Evolutionary conservation across 371 early-diverging fungal species (phyloP).

Genomic region (Syncephalastrum racemosum): DNA sequence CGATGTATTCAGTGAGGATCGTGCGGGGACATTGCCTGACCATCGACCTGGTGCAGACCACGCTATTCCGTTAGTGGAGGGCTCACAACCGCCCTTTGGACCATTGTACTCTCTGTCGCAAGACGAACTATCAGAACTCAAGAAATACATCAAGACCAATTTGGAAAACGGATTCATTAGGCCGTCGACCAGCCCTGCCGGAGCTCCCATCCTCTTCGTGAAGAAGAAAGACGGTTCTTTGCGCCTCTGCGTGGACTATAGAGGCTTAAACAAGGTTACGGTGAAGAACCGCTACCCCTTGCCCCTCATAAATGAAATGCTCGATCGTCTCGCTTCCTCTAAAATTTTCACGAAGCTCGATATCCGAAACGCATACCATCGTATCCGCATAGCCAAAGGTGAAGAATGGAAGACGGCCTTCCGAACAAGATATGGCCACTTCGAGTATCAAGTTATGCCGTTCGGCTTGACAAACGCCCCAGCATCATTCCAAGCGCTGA

Average conservation of each 20-base stretch:
- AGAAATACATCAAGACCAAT: slow-evolving; percentile 25
- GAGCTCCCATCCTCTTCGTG: slow-evolving; percentile 52
- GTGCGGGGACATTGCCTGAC: slow-evolving; percentile 14
- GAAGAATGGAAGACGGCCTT: slow-evolving; percentile 30
- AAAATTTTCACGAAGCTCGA: slow-evolving; percentile 40
- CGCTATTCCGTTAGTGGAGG: slow-evolving; percentile 17
- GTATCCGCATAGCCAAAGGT: slow-evolving; percentile 17
- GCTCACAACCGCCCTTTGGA: slow-evolving; percentile 24
- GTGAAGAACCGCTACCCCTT: slow-evolving; percentile 42
- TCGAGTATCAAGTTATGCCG: slow-evolving; percentile 46
- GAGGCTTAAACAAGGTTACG: slow-evolving; percentile 47
- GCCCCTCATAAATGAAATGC: no score
- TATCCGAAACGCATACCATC: slow-evolving; percentile 35
- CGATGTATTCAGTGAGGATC: slow-evolving; percentile 20
- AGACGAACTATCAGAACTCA: slow-evolving; percentile 16
- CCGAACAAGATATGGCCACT: slow-evolving; percentile 25
- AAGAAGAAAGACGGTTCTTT: slow-evolving; percentile 52
- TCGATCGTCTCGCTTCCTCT: slow-evolving; percentile 22
- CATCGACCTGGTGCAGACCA: slow-evolving; percentile 22
- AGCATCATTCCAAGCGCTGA: slow-evolving; percentile 40
- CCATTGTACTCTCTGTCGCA: slow-evolving; percentile 32
- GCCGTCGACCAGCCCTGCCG: slow-evolving; percentile 44
- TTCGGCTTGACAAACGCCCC: slow-evolving; percentile 55
- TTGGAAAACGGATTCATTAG: no score
- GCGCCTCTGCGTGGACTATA: slow-evolving; percentile 38